phyloP scores from a whole-genome alignment of 257 asterid species.

The Scutellaria minor region DNA sequence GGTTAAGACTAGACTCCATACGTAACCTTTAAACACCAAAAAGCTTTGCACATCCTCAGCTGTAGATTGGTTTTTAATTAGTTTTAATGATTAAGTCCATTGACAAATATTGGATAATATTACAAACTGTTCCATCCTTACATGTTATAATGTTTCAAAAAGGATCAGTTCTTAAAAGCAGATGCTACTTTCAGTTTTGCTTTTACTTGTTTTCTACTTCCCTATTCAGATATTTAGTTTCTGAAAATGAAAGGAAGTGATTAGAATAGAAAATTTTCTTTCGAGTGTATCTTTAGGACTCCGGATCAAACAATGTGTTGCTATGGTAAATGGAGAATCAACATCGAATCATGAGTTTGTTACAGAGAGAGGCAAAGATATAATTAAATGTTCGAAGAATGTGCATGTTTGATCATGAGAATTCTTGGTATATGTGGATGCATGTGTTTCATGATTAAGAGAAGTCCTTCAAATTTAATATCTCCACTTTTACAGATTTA shows the following conservation, averaged over 20 bases:
- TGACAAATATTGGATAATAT: neutral
- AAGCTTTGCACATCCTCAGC: neutral
- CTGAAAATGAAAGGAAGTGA: neutral
- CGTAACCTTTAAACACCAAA: neutral
- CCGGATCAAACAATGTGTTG: neutral
- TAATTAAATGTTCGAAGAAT: neutral
- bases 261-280: too few species aligned
- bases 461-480: neutral
- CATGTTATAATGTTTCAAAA: neutral
- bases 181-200: constrained; percentile 10
- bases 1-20: neutral
- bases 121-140: neutral
- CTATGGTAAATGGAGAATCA: neutral
- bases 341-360: too few species aligned
- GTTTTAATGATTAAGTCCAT: neutral
- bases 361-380: neutral
- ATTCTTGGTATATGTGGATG: neutral
- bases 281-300: too few species aligned
- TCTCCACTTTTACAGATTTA: neutral
- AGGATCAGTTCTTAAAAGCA: neutral
- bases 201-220: neutral
- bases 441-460: neutral
- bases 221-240: neutral
- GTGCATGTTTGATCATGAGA: neutral
- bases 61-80: too few species aligned